Base-by-base conservation (phyloP, 2,329 filamentous ascomycete genomes). In the Talaromyces sp. region DNA sequence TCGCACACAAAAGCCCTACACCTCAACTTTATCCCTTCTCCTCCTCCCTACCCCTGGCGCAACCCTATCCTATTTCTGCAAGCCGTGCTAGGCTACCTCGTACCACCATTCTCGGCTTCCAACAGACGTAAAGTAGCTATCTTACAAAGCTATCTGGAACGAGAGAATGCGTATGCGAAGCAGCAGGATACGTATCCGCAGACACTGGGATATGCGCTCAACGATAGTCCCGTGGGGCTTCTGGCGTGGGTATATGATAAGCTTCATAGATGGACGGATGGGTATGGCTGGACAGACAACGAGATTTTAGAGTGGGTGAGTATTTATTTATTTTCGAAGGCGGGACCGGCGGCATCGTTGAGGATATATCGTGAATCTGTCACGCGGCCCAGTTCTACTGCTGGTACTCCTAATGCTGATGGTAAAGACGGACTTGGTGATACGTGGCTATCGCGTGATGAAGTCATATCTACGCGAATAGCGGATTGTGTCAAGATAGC, bases 211-310 rank as follows among this genome's bases (percentile, higher is more conserved):
- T 91, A 91, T 71, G 87, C 82, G 0, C 80, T 93, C 3, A 82
- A 85, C 0, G 90, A 93, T 72, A 88, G 84, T 7, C 91, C 91
- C 0, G 84, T 91, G 0, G 89, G 84, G 0, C 78, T 92, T 3
- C 80, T 94, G 1, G 86, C 89, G 0, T 95, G 91, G 91, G 87
- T 94, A 39, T 90, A 90, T 69, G 91, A 94, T 77, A 94, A 94
- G 73, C 78, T 94, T 43, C 86, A 89, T 69, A 88, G 90, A 70
- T 94, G 90, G 91, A 88, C 87, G 0, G 90, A 93, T 70, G 71
- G 70, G 0, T 92, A 92, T 71, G 79, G 84, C 0, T 93, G 90
- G 90, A 89, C 86, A 0, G 88, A 92, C 67, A 89, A 93, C 63
- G 90, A 93, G 77, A 83, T 93, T 9, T 77, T 91, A 31, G 91